phyloP scores from a whole-genome alignment of 257 asterid genomes.

The Penstemon barbatus region DNA sequence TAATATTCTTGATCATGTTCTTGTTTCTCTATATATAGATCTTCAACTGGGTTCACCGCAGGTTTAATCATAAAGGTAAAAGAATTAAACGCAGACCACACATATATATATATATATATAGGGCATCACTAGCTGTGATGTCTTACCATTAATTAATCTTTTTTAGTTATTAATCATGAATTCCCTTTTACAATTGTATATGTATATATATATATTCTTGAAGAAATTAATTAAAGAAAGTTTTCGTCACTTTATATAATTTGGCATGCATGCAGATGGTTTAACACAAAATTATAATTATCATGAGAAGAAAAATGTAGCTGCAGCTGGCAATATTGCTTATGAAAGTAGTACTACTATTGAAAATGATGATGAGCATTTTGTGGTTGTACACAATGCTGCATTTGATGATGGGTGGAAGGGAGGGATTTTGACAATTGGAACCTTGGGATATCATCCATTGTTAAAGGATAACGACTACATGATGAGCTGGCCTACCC shows the following conservation, averaged over 20 bases:
- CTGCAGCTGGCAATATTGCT: neutral
- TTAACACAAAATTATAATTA: slow-evolving; percentile 22
- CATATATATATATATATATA: no score
- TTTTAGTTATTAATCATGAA: no score
- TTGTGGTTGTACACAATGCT: slow-evolving; percentile 29
- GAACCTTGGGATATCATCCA: slow-evolving; percentile 64
- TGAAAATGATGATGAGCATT: slow-evolving; percentile 16
- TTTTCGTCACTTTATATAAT: neutral
- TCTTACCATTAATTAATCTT: no score
- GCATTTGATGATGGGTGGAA: slow-evolving; percentile 36
- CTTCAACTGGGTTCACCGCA: slow-evolving; percentile 86
- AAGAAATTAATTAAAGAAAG: no score
- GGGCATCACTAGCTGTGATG: no score
- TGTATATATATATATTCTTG: no score
- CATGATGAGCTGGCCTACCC: neutral
- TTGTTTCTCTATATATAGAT: slow-evolving; percentile 40
- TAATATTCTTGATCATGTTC: slow-evolving; percentile 1
- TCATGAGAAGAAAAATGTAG: slow-evolving; percentile 33
- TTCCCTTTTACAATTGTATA: no score
- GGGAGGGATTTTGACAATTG: slow-evolving; percentile 60
- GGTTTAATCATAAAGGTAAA: slow-evolving; percentile 53
- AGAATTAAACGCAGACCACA: neutral
- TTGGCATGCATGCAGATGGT: slow-evolving; percentile 38
- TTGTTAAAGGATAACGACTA: slow-evolving; percentile 8
- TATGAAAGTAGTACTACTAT: neutral